phyloP scores from a whole-genome alignment of 2,329 filamentous ascomycete genomes.

The Monosporascus sp. region DNA sequence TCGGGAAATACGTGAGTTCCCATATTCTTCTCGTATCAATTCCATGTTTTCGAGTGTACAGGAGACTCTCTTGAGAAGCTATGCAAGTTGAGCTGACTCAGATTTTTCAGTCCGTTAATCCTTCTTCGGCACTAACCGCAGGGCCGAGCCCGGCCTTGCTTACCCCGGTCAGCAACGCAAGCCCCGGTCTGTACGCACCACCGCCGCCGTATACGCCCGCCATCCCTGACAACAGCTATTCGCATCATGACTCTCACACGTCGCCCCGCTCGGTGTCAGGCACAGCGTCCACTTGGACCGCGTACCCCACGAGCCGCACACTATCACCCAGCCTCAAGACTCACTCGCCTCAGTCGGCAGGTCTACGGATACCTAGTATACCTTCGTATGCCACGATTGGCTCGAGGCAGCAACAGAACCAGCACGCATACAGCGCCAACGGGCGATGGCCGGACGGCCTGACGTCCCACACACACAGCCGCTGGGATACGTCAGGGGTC shows the following conservation, averaged over 20 bases:
- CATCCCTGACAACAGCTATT: constrained; percentile 32
- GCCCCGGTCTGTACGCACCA: constrained; percentile 25
- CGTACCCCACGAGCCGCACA: constrained; percentile 38
- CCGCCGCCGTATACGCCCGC: constrained; percentile 32
- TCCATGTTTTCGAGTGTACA: neutral
- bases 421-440: constrained; percentile 27
- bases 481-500: constrained; percentile 19
- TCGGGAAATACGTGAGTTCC: constrained; percentile 72
- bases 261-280: constrained; percentile 49
- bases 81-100: neutral
- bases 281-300: constrained; percentile 41
- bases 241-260: constrained; percentile 36
- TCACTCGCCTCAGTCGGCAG: constrained; percentile 27
- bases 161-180: constrained; percentile 27
- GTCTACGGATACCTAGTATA: constrained; percentile 30
- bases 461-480: constrained; percentile 22
- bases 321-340: constrained; percentile 38
- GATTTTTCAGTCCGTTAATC: constrained; percentile 21
- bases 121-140: constrained; percentile 19
- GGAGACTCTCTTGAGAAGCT: too few relatives aligned
- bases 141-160: constrained; percentile 20
- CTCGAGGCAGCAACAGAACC: constrained; percentile 27
- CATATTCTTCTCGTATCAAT: neutral
- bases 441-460: constrained; percentile 30
- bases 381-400: constrained; percentile 34